A percentile compares a stretch with the other conserved stretches of the same genome.
These are phyloP conservation scores for Paramecium bursaria DNA, from an alignment of 73 alveolate genomes.

Conservation along the genomic window DNA sequence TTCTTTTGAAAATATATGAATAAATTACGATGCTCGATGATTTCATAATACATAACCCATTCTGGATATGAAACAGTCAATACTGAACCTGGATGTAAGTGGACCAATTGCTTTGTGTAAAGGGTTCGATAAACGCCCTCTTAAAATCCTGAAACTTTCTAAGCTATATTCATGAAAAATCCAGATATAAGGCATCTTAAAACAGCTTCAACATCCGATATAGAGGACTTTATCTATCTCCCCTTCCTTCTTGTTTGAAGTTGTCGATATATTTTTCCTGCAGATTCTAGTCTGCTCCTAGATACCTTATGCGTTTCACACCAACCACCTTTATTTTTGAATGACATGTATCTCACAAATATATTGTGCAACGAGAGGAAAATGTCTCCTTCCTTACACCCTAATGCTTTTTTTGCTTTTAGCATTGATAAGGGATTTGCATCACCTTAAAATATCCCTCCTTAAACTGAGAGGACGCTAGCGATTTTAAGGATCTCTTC, in stretches of 20 bases:
- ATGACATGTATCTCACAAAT: conserved; percentile 75
- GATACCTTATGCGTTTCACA: conserved; percentile 79
- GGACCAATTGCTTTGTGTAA: conserved; percentile 85
- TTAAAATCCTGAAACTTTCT: conserved; percentile 69
- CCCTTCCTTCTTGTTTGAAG: conserved; percentile 78
- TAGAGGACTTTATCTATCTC: conserved; percentile 79
- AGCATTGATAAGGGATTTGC: conserved; percentile 84
- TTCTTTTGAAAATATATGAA: conserved; percentile 28
- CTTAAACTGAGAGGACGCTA: conserved; percentile 82
- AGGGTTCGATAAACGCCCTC: conserved; percentile 93
- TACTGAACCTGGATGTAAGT: conserved; percentile 93
- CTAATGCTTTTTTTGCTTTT: conserved; percentile 90
- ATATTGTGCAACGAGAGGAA: conserved; percentile 87
- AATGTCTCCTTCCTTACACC: conserved; percentile 96
- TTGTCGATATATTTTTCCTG: conserved; percentile 79
- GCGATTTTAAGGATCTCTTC: conserved; percentile 91
- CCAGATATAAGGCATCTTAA: conserved; percentile 92
- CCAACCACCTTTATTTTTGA: conserved; percentile 82
- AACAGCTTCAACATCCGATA: conserved; percentile 92
- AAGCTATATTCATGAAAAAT: conserved; percentile 90
- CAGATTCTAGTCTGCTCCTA: conserved; percentile 71
- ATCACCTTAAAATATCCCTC: conserved; percentile 58
- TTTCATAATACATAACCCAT: conserved; percentile 93
- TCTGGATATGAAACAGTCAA: conserved; percentile 88
- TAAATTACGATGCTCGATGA: conserved; percentile 82